Conservation (phyloP, 2,329 filamentous ascomycete genomes). For the Colletotrichum magnum region DNA sequence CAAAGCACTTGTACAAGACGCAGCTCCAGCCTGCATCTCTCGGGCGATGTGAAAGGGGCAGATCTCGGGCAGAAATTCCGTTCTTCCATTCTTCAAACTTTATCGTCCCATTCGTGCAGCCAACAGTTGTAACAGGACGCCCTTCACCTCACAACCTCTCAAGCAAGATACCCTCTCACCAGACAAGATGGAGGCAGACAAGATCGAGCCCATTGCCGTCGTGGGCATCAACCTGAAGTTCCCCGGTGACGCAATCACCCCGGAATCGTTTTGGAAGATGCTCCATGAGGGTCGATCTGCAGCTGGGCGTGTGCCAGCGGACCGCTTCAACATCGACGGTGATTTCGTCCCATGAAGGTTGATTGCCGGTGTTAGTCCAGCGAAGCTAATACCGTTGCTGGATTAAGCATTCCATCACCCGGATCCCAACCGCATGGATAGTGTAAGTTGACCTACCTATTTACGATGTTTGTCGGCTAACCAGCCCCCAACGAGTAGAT, state of each 20-base stretch:
- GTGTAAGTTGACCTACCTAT: constrained; percentile 4
- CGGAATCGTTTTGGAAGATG: constrained; percentile 25
- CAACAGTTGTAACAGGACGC: background rate
- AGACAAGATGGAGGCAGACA: background rate
- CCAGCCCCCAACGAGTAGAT: background rate
- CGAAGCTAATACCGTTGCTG: background rate
- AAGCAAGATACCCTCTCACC: background rate
- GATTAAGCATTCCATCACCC: constrained; percentile 21
- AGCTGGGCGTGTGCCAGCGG: background rate
- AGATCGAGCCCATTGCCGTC: constrained; percentile 41
- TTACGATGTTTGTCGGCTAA: background rate
- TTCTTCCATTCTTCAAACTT: background rate
- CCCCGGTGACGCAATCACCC: constrained; percentile 35
- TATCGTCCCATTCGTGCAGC: background rate
- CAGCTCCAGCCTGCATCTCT: too few species aligned
- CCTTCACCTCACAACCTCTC: background rate
- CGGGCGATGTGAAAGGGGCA: background rate
- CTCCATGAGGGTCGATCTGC: background rate
- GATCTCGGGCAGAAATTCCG: background rate
- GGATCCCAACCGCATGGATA: constrained; percentile 17
- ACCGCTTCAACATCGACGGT: constrained; percentile 21
- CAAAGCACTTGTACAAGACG: too few species aligned
- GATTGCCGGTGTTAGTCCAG: background rate
- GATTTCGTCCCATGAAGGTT: background rate
- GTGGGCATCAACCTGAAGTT: constrained; percentile 44